phyloP scores from a whole-genome alignment of 345 rosid species.

The Leavenworthia alabamica region DNA sequence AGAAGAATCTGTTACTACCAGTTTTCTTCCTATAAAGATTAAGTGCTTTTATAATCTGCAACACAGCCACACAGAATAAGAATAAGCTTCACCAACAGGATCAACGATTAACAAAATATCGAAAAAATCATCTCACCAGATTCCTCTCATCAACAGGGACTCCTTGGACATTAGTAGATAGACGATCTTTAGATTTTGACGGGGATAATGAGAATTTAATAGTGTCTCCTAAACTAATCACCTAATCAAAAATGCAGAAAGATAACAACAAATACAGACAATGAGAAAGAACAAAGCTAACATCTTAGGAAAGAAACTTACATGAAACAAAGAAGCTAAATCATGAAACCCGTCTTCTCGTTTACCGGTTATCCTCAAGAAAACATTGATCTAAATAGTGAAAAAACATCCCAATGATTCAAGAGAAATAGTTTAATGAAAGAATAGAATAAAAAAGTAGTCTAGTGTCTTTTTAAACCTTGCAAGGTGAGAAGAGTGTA shows the following conservation, averaged over 20 bases:
- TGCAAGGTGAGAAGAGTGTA: slow-evolving; percentile 92
- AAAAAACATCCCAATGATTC: not conserved
- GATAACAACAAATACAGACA: not conserved
- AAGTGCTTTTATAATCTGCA: slow-evolving; percentile 93
- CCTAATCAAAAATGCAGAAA: slow-evolving; percentile 35
- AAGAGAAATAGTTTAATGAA: slow-evolving; percentile 25
- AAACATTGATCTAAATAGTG: slow-evolving; percentile 67
- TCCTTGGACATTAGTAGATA: slow-evolving; percentile 75
- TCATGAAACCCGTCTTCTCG: slow-evolving; percentile 94
- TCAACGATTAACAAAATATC: not conserved
- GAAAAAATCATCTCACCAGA: slow-evolving; percentile 29
- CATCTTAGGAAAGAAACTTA: slow-evolving; percentile 30
- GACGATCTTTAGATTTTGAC: slow-evolving; percentile 59
- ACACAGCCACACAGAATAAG: not conserved
- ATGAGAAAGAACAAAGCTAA: not conserved
- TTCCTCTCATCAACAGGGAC: slow-evolving; percentile 81
- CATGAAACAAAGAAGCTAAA: slow-evolving; percentile 93
- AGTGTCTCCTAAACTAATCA: slow-evolving; percentile 77
- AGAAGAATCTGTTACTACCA: slow-evolving; percentile 63
- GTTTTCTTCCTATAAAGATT: slow-evolving; percentile 86
- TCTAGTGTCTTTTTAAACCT: slow-evolving; percentile 36
- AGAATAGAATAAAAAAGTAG: not conserved
- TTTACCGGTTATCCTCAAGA: slow-evolving; percentile 78
- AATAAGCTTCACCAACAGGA: not conserved
- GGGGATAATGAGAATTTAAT: slow-evolving; percentile 91